Base-by-base conservation (phyloP, 129 eudicot species). In the Scalesia atractyloides region DNA sequence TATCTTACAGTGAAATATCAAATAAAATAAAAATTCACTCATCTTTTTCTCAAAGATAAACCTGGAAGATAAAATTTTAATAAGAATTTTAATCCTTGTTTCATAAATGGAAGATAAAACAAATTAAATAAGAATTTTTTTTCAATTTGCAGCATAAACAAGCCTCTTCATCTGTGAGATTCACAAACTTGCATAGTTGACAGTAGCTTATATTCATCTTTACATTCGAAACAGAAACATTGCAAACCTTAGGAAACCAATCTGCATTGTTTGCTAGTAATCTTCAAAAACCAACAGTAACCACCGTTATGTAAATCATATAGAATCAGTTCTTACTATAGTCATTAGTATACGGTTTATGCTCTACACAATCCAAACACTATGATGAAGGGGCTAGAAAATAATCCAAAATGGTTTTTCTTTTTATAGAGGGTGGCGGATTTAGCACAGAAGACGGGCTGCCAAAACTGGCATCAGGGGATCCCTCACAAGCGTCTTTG, bases 381-480 rank as follows among this genome's bases (percentile, higher is more conserved):
- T 78, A 71, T 14, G 80, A 22, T 74, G 84, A 88, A 68, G 79
- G 66, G 8, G 77, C 78, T 54, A 87, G 18, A 78, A 94, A 94
- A 77, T 94, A 94, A 77, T 94, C 98, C 51, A 87, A 64, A 20
- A 94, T 94, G 39, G 98, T 94, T 73, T 81, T 93, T 58, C 96
- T 84, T 72, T 93, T 94, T 68, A 85, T 66, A 22, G 98, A 94
- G 56, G 97, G 92, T 65, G 98, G 98, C 65, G 97, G 97, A 59
- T 73, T 84, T 56, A 90, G 80, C 48, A 94, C 98, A 17, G 98
- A 94, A 26, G 92, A 90, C 60, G 98, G 98, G 84, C 98, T 94
- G 47, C 59, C 79, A 5, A 56, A 53, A 47, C 78, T 76, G 22
- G 84, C 76, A 74, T 87, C 97, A 0, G 98, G 96, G 9, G 96